phyloP scores from a whole-genome alignment of 257 asterid species.

The Oldenlandia corymbosa region DNA sequence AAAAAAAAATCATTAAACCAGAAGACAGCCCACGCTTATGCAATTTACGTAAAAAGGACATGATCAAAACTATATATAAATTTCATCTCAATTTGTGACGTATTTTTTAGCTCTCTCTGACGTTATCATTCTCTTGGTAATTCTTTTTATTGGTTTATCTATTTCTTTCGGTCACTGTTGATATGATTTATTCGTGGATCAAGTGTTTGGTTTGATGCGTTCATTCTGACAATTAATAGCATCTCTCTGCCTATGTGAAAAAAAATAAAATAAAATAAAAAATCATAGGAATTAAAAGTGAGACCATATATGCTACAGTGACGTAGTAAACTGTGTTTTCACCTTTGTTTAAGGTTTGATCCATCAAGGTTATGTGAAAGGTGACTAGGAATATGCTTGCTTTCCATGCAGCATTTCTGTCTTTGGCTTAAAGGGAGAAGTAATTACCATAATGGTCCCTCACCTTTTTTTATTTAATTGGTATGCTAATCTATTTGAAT shows the following conservation, averaged over 20 bases:
- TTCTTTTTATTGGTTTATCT: background rate
- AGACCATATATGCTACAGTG: background rate
- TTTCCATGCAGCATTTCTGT: too few relatives aligned
- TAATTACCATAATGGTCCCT: too few relatives aligned
- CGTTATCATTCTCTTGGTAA: conserved; percentile 23
- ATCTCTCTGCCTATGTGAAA: conserved; percentile 9
- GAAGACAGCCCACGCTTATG: conserved; percentile 43
- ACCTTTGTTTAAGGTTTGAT: background rate
- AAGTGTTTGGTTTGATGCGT: conserved; percentile 8
- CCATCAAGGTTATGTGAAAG: background rate
- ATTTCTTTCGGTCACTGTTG: background rate
- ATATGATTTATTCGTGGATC: conserved; percentile 4
- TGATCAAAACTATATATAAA: background rate
- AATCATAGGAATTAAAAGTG: background rate
- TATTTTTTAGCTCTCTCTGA: conserved; percentile 55
- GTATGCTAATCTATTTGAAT: too few relatives aligned
- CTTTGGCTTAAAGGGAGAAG: too few relatives aligned
- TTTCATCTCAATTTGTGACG: conserved; percentile 38
- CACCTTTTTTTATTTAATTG: too few relatives aligned
- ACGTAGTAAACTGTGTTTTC: background rate
- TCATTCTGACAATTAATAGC: conserved; percentile 12
- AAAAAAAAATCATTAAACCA: conserved; percentile 22
- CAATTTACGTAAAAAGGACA: conserved; percentile 42
- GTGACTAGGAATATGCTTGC: too few relatives aligned
- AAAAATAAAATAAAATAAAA: too few relatives aligned